These are phyloP conservation scores for Aspergillus bridgeri DNA, from an alignment of 495 filamentous ascomycete genomes.

Conservation along the genomic window DNA sequence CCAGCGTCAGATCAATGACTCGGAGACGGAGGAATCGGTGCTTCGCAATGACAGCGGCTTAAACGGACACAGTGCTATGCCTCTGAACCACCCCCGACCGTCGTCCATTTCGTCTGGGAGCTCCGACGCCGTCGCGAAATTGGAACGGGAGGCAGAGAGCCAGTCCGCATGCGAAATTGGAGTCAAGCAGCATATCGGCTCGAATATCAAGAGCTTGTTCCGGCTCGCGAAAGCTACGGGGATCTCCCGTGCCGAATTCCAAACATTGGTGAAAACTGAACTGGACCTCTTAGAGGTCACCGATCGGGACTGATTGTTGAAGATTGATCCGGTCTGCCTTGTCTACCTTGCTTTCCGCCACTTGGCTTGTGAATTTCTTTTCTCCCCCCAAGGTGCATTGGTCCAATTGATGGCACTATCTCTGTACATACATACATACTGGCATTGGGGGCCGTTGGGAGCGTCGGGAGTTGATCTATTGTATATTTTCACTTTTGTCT, in stretches of 20 bases:
- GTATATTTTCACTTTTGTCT: too few species aligned
- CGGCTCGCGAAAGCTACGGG: slow-evolving; percentile 74
- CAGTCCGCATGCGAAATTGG: slow-evolving; percentile 70
- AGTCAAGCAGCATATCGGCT: slow-evolving; percentile 83
- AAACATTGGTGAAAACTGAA: slow-evolving; percentile 73
- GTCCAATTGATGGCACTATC: too few species aligned
- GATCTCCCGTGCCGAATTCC: slow-evolving; percentile 81
- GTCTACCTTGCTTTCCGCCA: slow-evolving; percentile 2
- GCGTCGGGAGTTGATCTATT: too few species aligned
- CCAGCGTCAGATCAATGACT: slow-evolving; percentile 27
- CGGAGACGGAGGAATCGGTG: slow-evolving; percentile 10
- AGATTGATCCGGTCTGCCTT: slow-evolving; percentile 4
- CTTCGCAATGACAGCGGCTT: slow-evolving; percentile 24
- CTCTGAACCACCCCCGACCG: slow-evolving; percentile 43
- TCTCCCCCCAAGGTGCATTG: not conserved
- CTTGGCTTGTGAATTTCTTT: not conserved
- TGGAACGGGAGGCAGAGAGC: slow-evolving; percentile 62
- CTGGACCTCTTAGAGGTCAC: slow-evolving; percentile 72
- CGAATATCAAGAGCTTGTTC: slow-evolving; percentile 85
- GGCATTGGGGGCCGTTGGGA: too few species aligned
- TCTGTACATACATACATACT: too few species aligned
- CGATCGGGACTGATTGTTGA: slow-evolving; percentile 53
- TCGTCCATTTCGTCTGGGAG: slow-evolving; percentile 53
- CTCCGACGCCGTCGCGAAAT: slow-evolving; percentile 57
- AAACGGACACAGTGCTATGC: slow-evolving; percentile 20